Conservation (phyloP, 2,329 filamentous ascomycete species). For the Stylonectria norvegica region DNA sequence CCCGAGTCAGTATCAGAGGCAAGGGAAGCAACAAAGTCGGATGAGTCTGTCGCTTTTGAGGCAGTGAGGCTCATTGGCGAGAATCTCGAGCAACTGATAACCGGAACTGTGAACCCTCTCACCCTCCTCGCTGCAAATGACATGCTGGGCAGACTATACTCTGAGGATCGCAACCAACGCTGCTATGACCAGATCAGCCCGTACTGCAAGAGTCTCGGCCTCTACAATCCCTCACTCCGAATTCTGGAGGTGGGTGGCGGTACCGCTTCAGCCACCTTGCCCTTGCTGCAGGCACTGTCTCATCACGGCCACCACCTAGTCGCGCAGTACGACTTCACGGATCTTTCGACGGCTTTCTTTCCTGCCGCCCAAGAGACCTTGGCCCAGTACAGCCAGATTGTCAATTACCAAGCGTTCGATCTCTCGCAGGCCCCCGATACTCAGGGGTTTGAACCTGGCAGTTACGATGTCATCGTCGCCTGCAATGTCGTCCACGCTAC, state of each 20-base stretch:
- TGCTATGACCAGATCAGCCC: slow-evolving; percentile 3
- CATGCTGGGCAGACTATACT: slow-evolving; percentile 5
- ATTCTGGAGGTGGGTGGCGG: neutral
- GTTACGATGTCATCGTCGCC: neutral
- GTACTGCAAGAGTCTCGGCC: neutral
- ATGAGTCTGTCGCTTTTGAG: neutral
- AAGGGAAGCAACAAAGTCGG: neutral
- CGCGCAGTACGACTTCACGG: slow-evolving; percentile 1
- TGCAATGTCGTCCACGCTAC: slow-evolving; percentile 1
- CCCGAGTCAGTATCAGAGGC: slow-evolving; percentile 2
- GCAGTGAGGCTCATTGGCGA: slow-evolving; percentile 3
- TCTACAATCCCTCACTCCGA: neutral
- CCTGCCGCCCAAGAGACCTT: neutral
- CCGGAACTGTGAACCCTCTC: slow-evolving; percentile 2
- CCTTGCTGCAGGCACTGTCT: neutral
- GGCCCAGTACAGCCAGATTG: neutral
- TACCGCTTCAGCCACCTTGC: neutral
- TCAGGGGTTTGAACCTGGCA: neutral
- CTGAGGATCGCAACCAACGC: slow-evolving; percentile 6
- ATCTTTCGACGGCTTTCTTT: neutral
- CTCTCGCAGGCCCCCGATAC: neutral
- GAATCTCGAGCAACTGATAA: slow-evolving; percentile 3
- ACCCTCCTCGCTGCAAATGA: slow-evolving; percentile 2
- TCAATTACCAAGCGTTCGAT: neutral
- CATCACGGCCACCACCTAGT: neutral